Conservation (phyloP, 768 basidiomycete species). For the Naematelia aurantialba region DNA sequence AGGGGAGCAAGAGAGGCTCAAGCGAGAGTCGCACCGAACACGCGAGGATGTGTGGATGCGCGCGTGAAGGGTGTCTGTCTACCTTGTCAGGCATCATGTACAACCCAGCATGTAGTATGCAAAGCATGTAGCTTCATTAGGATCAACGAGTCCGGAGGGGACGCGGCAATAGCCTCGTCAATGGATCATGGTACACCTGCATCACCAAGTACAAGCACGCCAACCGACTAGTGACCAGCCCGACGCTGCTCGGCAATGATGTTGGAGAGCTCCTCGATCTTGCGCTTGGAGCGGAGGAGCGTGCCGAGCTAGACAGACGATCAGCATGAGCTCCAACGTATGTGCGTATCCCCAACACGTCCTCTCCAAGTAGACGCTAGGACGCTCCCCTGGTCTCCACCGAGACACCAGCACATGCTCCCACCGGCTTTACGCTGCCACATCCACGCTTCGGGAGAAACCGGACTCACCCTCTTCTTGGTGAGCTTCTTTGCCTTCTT, state of each 20-base stretch:
- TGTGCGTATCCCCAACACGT: too few species aligned
- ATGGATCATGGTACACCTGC: constrained; percentile 1
- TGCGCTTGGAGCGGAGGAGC: constrained; percentile 96
- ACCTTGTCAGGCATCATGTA: too few species aligned
- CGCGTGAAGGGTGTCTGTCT: constrained; percentile 13
- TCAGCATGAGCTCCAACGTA: not conserved
- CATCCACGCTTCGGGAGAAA: not conserved
- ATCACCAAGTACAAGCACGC: constrained; percentile 9
- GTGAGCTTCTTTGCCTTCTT: constrained; percentile 99
- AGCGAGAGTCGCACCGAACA: constrained; percentile 14
- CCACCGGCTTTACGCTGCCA: not conserved
- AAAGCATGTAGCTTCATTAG: too few species aligned
- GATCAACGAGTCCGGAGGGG: not conserved
- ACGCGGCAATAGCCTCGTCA: too few species aligned
- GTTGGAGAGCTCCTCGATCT: constrained; percentile 88
- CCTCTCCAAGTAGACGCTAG: not conserved
- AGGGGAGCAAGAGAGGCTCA: constrained; percentile 2
- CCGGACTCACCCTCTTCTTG: constrained; percentile 88
- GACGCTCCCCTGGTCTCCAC: not conserved
- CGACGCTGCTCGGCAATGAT: constrained; percentile 64
- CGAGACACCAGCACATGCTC: not conserved
- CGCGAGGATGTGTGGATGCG: constrained; percentile 43
- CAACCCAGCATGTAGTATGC: not conserved
- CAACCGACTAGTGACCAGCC: constrained; percentile 47
- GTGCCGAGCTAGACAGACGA: constrained; percentile 72